A percentile compares a stretch with the other conserved stretches of the same genome.
These are phyloP conservation scores for Parascedosporium putredinis DNA, from an alignment of 2,329 filamentous ascomycete genomes.

Conservation along the genomic window DNA sequence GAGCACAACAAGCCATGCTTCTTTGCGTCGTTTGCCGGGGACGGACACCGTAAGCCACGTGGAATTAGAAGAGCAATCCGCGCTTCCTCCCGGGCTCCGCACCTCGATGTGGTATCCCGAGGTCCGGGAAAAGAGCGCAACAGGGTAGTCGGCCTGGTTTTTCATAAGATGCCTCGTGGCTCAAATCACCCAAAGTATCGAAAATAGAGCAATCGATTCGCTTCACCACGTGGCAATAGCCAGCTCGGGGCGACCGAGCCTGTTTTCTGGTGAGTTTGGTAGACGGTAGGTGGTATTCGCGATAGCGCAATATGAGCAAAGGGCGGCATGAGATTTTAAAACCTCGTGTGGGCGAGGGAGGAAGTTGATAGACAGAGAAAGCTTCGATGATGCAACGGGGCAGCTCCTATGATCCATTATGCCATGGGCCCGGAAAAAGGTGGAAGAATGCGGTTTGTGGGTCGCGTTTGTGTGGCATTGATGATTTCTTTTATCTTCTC, in stretches of 20 bases:
- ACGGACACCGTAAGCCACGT: neutral
- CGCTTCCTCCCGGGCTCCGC: neutral
- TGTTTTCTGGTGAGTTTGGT: too few species aligned
- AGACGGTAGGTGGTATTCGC: too few species aligned
- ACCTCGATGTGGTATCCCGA: neutral
- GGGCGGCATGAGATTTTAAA: neutral
- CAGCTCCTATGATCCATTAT: neutral
- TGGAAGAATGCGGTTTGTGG: conserved; percentile 1
- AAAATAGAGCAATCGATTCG: neutral
- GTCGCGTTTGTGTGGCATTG: neutral
- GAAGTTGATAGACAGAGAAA: too few species aligned
- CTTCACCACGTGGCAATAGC: neutral
- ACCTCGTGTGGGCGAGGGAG: neutral
- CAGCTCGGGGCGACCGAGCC: too few species aligned
- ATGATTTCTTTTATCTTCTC: too few species aligned
- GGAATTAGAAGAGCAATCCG: neutral
- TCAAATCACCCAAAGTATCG: neutral
- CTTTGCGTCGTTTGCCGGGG: neutral
- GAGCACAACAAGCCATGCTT: neutral
- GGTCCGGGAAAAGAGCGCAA: neutral
- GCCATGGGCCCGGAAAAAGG: neutral
- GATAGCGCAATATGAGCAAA: neutral
- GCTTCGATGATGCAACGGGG: too few species aligned
- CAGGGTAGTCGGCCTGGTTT: neutral
- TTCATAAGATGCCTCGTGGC: neutral